phyloP scores from a whole-genome alignment of 805 yeast genomes.

The Yamadazyma ubonensis region DNA sequence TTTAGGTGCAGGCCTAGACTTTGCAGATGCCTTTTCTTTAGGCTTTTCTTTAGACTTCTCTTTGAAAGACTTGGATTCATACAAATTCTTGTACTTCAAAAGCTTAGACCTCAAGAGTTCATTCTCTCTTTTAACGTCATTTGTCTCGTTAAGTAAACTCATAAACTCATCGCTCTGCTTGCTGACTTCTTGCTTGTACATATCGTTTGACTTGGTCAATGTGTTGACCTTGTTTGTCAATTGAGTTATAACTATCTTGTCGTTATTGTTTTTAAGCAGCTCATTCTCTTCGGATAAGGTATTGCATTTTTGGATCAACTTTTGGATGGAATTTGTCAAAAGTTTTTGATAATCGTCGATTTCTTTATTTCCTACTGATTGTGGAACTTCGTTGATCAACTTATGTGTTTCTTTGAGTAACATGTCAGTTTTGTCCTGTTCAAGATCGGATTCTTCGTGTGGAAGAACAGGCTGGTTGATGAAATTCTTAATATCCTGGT shows the following conservation, averaged over 20 bases:
- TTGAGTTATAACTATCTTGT: slow-evolving; percentile 12
- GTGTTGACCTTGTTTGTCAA: slow-evolving; percentile 16
- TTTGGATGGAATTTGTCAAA: slow-evolving; percentile 27
- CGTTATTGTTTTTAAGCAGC: slow-evolving; percentile 10
- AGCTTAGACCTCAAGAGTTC: slow-evolving; percentile 32
- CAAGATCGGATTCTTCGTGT: neutral
- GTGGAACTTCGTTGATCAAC: slow-evolving; percentile 24
- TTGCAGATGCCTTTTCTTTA: slow-evolving; percentile 3
- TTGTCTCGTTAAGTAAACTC: slow-evolving; percentile 19
- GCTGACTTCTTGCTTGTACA: slow-evolving; percentile 11
- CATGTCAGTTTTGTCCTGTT: slow-evolving; percentile 17
- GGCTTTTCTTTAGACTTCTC: slow-evolving; percentile 5
- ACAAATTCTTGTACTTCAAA: slow-evolving; percentile 33
- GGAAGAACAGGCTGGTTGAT: slow-evolving; percentile 1
- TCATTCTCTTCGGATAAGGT: slow-evolving; percentile 10
- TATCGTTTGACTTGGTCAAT: slow-evolving; percentile 12
- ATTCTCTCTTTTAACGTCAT: slow-evolving; percentile 26
- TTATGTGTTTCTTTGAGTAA: slow-evolving; percentile 30
- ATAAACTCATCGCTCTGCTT: slow-evolving; percentile 15
- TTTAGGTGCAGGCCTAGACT: neutral
- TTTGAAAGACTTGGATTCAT: slow-evolving; percentile 23
- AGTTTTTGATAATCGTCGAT: slow-evolving; percentile 28
- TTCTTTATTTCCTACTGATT: slow-evolving; percentile 19
- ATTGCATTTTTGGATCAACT: slow-evolving; percentile 19
- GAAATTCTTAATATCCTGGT: slow-evolving; percentile 5